Percentiles rank a stretch among this genome's conserved stretches.
Evolutionary conservation across 1,284 basidiomycete species (phyloP).

Genomic region (Marasmius fiardii): DNA sequence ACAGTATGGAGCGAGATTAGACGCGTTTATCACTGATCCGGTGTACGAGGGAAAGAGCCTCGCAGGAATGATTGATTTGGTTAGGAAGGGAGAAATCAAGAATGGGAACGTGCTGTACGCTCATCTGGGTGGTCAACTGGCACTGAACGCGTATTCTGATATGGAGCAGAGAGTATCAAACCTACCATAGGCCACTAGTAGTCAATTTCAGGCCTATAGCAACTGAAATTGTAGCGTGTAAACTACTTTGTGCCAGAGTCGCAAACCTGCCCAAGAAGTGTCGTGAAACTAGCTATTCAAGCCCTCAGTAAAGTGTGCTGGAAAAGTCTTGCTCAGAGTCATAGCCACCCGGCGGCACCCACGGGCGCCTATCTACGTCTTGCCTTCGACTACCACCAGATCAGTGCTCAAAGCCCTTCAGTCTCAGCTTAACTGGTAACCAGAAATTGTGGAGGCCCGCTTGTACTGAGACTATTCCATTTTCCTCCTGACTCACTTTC

Average conservation of each 20-base stretch:
- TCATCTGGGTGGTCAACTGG: conserved; percentile 24
- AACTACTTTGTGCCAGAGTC: background rate
- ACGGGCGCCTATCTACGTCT: too few species aligned
- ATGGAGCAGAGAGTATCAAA: conserved; percentile 12
- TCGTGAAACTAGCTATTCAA: too few species aligned
- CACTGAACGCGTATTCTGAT: conserved; percentile 23
- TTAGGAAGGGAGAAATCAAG: conserved; percentile 18
- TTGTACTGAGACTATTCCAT: too few species aligned
- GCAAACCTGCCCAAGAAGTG: background rate
- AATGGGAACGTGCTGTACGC: conserved; percentile 23
- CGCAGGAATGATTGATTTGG: conserved; percentile 24
- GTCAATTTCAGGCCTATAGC: background rate
- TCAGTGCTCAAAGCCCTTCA: too few species aligned
- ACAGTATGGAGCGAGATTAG: conserved; percentile 22
- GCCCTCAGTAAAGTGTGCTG: too few species aligned
- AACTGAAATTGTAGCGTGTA: background rate
- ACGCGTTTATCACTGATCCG: conserved; percentile 25
- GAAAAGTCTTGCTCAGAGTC: too few species aligned
- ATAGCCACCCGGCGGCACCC: too few species aligned
- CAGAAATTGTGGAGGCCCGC: too few species aligned
- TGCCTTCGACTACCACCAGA: too few species aligned
- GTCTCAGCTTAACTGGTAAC: too few species aligned
- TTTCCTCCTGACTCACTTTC: too few species aligned
- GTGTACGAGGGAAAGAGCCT: conserved; percentile 26
- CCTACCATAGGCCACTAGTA: background rate